A percentile compares a stretch with the other conserved stretches of the same genome.
Evolutionary conservation across 306 rosid species (phyloP).

Genomic region (Medicago lupulina): DNA sequence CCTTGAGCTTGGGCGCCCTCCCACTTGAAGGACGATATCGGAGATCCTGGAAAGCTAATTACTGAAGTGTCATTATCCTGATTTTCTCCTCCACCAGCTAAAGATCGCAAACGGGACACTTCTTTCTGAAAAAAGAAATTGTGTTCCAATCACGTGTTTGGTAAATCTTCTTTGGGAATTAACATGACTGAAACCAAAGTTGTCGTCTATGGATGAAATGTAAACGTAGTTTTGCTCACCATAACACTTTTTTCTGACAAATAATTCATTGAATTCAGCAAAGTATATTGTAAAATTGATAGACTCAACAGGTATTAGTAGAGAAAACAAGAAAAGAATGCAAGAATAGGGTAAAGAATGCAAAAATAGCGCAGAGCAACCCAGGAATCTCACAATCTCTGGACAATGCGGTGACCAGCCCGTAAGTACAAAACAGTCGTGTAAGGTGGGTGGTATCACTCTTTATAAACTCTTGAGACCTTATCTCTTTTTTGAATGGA

Average conservation of each 20-base stretch:
- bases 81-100: constrained; percentile 66
- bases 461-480: neutral
- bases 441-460: too few relatives aligned
- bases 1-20: constrained; percentile 80
- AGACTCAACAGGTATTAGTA: neutral
- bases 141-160: constrained; percentile 8
- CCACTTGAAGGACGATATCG: constrained; percentile 91
- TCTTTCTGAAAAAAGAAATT: constrained; percentile 64
- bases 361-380: neutral
- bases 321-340: neutral
- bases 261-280: neutral
- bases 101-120: constrained; percentile 76
- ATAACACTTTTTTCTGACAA: constrained; percentile 7
- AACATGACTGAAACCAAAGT: constrained; percentile 22
- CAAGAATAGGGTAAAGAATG: neutral
- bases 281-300: neutral
- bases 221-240: constrained; percentile 5
- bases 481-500: neutral
- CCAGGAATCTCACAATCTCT: neutral
- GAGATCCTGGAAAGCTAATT: constrained; percentile 82
- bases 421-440: neutral
- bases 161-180: constrained; percentile 8
- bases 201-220: neutral
- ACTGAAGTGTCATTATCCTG: constrained; percentile 66
- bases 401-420: neutral